Evolutionary conservation across 306 rosid species (phyloP).

Genomic region (Citrullus mucosospermus): DNA sequence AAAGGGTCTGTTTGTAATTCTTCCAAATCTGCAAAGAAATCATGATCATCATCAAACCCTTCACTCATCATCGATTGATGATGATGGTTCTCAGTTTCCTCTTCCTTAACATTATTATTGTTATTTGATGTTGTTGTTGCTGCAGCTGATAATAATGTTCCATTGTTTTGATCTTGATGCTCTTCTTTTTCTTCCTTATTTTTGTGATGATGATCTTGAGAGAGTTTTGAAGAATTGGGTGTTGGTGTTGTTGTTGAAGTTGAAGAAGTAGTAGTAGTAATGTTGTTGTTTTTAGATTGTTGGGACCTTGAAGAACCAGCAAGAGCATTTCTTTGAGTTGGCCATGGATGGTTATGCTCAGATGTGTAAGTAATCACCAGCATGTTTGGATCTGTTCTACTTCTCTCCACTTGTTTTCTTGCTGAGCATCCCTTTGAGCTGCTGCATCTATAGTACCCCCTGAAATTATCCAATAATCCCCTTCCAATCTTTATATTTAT

Average conservation of each 20-base stretch:
- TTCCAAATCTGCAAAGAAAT: slow-evolving; percentile 54
- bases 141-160: not conserved
- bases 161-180: not conserved
- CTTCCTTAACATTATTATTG: slow-evolving; percentile 28
- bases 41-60: slow-evolving; percentile 23
- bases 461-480: not conserved
- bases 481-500: no score
- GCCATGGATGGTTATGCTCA: slow-evolving; percentile 77
- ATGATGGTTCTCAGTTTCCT: not conserved
- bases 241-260: not conserved
- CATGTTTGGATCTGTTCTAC: slow-evolving; percentile 63
- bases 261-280: no score
- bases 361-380: slow-evolving; percentile 60
- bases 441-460: slow-evolving; percentile 71
- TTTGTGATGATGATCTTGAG: not conserved
- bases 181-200: not conserved
- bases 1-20: slow-evolving; percentile 44
- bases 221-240: not conserved
- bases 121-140: not conserved
- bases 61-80: not conserved
- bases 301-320: slow-evolving; percentile 56
- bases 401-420: slow-evolving; percentile 64
- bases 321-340: slow-evolving; percentile 55
- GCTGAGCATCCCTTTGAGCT: slow-evolving; percentile 71
- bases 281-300: slow-evolving; percentile 20